Percentiles rank a stretch among this genome's conserved stretches.
Evolutionary conservation across 805 yeast genomes (phyloP).

Genomic region (Hanseniaspora lindneri): DNA sequence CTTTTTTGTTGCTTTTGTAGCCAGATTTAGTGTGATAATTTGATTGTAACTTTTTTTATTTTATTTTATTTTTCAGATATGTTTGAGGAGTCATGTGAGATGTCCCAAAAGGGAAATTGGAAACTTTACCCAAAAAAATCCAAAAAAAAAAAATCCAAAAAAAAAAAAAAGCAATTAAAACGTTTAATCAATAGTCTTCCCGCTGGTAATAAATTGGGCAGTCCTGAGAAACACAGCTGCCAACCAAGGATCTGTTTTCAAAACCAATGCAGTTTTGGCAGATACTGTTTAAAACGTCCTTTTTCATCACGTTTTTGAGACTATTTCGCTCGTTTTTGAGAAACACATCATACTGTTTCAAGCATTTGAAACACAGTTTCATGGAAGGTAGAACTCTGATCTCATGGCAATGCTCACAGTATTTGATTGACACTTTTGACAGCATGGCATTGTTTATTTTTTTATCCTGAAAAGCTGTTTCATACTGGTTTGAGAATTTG

Average conservation of each 20-base stretch:
- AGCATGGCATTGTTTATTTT: background rate
- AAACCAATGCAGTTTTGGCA: conserved; percentile 33
- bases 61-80: too few species aligned
- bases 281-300: conserved; percentile 25
- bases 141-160: background rate
- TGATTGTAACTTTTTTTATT: too few species aligned
- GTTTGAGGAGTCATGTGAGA: background rate
- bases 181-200: conserved; percentile 26
- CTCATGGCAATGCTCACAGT: conserved; percentile 9
- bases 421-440: conserved; percentile 2
- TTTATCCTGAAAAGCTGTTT: background rate
- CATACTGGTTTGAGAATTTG: background rate
- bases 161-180: background rate
- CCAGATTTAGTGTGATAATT: too few species aligned
- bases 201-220: conserved; percentile 52
- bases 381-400: conserved; percentile 3
- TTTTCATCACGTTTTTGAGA: conserved; percentile 22
- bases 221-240: conserved; percentile 47
- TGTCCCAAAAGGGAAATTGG: conserved; percentile 4
- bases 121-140: background rate
- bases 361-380: conserved; percentile 8
- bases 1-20: background rate
- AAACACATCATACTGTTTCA: conserved; percentile 11
- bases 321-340: conserved; percentile 9
- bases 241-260: conserved; percentile 25